Percentiles rank a stretch among this genome's conserved stretches.
Conservation (phyloP, 495 filamentous ascomycete genomes). For the Antarctomyces pellizariae region DNA sequence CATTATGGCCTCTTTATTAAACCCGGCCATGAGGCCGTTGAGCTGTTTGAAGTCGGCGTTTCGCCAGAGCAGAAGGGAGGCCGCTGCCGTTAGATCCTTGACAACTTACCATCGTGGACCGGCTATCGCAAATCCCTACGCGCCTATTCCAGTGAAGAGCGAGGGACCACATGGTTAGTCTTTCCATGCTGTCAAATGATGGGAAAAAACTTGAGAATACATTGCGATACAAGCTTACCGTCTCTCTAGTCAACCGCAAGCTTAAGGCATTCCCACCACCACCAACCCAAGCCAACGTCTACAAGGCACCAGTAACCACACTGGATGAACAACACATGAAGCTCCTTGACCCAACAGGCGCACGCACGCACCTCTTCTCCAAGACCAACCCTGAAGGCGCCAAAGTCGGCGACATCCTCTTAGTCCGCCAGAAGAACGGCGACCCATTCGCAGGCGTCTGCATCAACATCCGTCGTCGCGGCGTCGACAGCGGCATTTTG, state of each 20-base stretch:
- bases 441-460: constrained; percentile 81
- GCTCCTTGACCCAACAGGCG: constrained; percentile 60
- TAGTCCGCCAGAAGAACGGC: constrained; percentile 49
- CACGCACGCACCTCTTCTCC: constrained; percentile 59
- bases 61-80: constrained; percentile 20
- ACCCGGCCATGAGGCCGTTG: constrained; percentile 36
- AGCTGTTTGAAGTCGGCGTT: constrained; percentile 39
- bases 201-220: too few relatives aligned
- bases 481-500: constrained; percentile 67
- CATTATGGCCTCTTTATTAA: constrained; percentile 34
- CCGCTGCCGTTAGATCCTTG: constrained; percentile 7
- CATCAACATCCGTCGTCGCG: constrained; percentile 59
- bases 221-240: too few relatives aligned
- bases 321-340: constrained; percentile 42
- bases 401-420: constrained; percentile 69
- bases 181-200: too few relatives aligned
- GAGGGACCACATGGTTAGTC: too few relatives aligned
- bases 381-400: constrained; percentile 49
- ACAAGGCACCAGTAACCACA: constrained; percentile 34
- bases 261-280: constrained; percentile 31
- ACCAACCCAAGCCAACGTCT: constrained; percentile 15
- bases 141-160: too few relatives aligned
- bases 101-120: too few relatives aligned
- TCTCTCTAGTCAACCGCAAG: constrained; percentile 14
- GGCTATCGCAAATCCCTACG: too few relatives aligned